Evolutionary conservation across 306 rosid species (phyloP), one percentile per base, ranked within the genome.

Genomic region (Prosopis cineraria): DNA sequence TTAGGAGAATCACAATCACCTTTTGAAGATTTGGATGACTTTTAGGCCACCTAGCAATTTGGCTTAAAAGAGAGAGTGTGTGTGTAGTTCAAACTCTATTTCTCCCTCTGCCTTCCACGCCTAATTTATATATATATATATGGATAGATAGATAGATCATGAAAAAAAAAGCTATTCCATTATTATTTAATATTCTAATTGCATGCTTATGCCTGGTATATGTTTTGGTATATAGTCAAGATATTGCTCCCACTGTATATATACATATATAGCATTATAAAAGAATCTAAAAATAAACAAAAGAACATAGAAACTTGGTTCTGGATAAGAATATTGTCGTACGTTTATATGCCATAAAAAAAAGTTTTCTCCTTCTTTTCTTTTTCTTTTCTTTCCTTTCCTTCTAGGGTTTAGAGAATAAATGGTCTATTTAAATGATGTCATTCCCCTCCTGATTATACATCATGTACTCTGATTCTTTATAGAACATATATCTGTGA

Each of bases 1-100:
- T 17, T 30, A 47, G 78, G 81, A 62, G 86, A 89, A 89, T 82
- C 77, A 45, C 74, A 75, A 86, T 84, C 71, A 69, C 29, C 76
- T 82, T 84, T 64, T 12, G 5, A 65, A 82, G 60, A 85, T 78
- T 66, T 79, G 64, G 62, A 74, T 77, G 39, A 55, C 41, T 14
- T 36, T 73, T 62, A 68, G 66, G 71, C 82, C 59, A 84, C 76
- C 59, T 65, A 71, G 84, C 79, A 84, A 70, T 84, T 72, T 37
- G 84, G 79, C 80, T 76, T 84, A 3, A 72, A 40, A 44, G n/a
- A n/a, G n/a, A n/a, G n/a, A n/a, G n/a, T n/a, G n/a, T n/a, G n/a
- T n/a, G 65, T 75, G 5, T 68, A 34, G 72, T 75, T 84, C 79
- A 10, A 62, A 79, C 4, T 31, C 66, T 55, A 11, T 34, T 69